These are phyloP conservation scores for Globisporangium rhizosaccharum DNA, from an alignment of 352 stramenopile genomes.

Conservation along the genomic window DNA sequence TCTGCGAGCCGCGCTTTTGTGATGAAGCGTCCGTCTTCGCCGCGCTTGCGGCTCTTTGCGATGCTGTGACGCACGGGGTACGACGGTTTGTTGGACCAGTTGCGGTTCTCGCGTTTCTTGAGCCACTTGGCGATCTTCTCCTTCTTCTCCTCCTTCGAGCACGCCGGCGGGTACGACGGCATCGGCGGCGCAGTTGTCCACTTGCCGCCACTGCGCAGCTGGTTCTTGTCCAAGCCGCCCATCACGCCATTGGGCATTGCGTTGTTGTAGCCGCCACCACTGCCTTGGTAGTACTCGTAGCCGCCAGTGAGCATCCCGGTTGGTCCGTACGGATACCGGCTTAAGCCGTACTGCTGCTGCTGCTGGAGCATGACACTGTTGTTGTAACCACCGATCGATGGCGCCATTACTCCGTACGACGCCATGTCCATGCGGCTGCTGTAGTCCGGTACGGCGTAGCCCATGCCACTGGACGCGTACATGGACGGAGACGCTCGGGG, in stretches of 20 bases:
- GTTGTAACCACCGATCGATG: slow-evolving; percentile 19
- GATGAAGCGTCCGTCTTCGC: slow-evolving; percentile 80
- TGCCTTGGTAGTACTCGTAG: slow-evolving; percentile 54
- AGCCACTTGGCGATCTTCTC: slow-evolving; percentile 82
- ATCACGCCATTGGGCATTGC: slow-evolving; percentile 13
- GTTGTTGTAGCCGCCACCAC: neutral
- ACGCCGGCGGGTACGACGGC: slow-evolving; percentile 69
- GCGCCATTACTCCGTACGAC: slow-evolving; percentile 19
- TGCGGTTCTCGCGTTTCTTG: slow-evolving; percentile 79
- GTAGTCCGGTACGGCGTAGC: slow-evolving; percentile 27
- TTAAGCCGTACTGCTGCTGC: slow-evolving; percentile 39
- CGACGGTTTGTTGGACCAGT: slow-evolving; percentile 84
- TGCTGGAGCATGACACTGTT: slow-evolving; percentile 14
- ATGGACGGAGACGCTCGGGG: slow-evolving; percentile 4
- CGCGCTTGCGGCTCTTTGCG: slow-evolving; percentile 75
- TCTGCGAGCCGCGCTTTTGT: slow-evolving; percentile 67
- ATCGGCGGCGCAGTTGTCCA: slow-evolving; percentile 66
- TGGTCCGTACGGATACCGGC: slow-evolving; percentile 38
- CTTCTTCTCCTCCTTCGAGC: slow-evolving; percentile 80
- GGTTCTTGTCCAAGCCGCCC: slow-evolving; percentile 39
- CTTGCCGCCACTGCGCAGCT: slow-evolving; percentile 48
- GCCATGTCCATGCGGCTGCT: slow-evolving; percentile 19
- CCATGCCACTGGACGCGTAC: slow-evolving; percentile 26
- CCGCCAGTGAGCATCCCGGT: slow-evolving; percentile 10
- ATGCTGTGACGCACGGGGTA: slow-evolving; percentile 82